These are phyloP conservation scores for Geranium incanum DNA, from an alignment of 441 rosid species.

Conservation along the genomic window DNA sequence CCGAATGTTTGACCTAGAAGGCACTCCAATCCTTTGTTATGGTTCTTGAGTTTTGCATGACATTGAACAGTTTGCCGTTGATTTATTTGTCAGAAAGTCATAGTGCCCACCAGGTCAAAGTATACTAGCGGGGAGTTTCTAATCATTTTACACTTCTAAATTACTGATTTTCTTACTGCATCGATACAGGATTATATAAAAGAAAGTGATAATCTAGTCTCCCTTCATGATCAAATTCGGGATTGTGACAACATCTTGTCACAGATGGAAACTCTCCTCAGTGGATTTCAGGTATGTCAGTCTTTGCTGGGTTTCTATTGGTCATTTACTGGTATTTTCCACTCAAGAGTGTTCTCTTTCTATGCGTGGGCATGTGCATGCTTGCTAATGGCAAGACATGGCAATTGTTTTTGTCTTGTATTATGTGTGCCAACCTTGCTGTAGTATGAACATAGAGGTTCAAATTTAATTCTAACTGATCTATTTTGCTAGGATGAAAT, in stretches of 20 bases:
- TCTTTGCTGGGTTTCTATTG: background rate
- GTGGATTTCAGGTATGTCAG: constrained; percentile 80
- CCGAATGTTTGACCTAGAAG: too few relatives aligned
- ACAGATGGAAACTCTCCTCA: constrained; percentile 94
- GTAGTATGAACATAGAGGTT: background rate
- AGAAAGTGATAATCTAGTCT: constrained; percentile 93
- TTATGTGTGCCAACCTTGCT: background rate
- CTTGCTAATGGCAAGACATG: background rate
- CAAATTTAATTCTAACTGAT: background rate
- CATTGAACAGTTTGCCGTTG: background rate
- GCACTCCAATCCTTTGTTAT: too few relatives aligned
- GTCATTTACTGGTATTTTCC: background rate
- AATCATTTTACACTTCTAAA: background rate
- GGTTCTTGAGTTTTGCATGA: background rate
- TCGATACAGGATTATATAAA: constrained; percentile 76
- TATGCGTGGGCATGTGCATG: too few relatives aligned
- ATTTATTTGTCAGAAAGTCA: background rate
- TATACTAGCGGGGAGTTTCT: background rate
- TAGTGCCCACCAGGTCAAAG: background rate
- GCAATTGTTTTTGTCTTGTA: background rate
- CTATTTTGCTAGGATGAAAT: constrained; percentile 62
- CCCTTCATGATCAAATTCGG: constrained; percentile 94
- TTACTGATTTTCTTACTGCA: background rate
- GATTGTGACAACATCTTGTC: constrained; percentile 88
- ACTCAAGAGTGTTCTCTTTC: too few relatives aligned